These are phyloP conservation scores for Globisporangium takayamanum DNA, from an alignment of 352 stramenopile species.

Conservation along the genomic window DNA sequence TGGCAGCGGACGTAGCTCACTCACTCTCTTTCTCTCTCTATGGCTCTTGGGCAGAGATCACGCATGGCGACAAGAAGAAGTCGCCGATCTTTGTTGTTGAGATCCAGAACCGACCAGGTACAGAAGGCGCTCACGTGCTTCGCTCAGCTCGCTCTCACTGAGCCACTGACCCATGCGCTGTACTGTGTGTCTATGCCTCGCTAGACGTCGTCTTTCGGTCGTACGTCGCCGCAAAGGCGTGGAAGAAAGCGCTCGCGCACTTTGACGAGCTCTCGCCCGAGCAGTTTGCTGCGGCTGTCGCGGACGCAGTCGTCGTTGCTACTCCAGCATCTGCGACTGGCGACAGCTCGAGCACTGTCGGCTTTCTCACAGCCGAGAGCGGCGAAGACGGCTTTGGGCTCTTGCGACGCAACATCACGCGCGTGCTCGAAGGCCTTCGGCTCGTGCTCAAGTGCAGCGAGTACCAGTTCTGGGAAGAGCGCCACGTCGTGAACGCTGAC, in stretches of 20 bases:
- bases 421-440: constrained; percentile 62
- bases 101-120: constrained; percentile 49
- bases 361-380: constrained; percentile 46
- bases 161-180: not conserved
- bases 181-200: constrained; percentile 2
- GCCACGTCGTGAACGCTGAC: constrained; percentile 52
- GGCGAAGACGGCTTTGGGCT: constrained; percentile 80
- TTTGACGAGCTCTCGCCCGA: constrained; percentile 55
- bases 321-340: not conserved
- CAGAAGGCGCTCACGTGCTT: not conserved
- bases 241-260: constrained; percentile 73
- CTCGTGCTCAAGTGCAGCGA: constrained; percentile 55
- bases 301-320: constrained; percentile 14
- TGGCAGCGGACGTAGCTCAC: not conserved
- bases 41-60: constrained; percentile 35
- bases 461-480: constrained; percentile 85
- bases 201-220: constrained; percentile 72
- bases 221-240: constrained; percentile 72
- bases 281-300: constrained; percentile 32
- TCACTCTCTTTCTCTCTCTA: not conserved
- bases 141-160: not conserved
- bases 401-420: constrained; percentile 60
- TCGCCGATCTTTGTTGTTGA: constrained; percentile 73
- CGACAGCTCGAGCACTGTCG: constrained; percentile 8
- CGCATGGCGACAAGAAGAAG: constrained; percentile 74